Base-by-base conservation (phyloP, 2,329 filamentous ascomycete genomes). In the Fusarium keratoplasticum region DNA sequence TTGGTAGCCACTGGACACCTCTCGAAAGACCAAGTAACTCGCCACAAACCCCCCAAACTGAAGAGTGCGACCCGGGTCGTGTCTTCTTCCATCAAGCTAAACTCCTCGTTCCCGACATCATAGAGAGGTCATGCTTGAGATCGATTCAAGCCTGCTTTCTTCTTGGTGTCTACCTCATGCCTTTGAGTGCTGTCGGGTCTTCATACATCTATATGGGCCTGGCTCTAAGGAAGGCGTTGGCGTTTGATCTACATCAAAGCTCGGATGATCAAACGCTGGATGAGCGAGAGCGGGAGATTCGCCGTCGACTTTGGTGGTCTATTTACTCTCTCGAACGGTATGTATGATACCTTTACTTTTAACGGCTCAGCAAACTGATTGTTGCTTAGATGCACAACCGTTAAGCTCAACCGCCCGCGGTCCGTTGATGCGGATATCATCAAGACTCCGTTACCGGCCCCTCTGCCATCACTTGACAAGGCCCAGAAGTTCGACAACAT, bases 141-240 rank as follows among this genome's bases (percentile, higher is more conserved):
- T 81, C 81, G 2, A 78, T 83, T 0, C 82, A 83, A 42, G 81
- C 80, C 0, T 72, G 77, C 0, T 83, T 80, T 18, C 61, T 83
- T 2, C 36, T 83, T 6, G 81, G 81, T 1, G 81, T 83, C 7
- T 83, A 83, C 47, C 67, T 82, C 3, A 75, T 83, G 74, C 82
- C 82, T 1, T 72, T 78, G 13, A 81, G 75, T 58, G 80, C 82
- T 0, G 78, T 82, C 52, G 80, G 80, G 8, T 80, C 81, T 4
- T 82, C 81, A 0, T 80, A 81, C 29, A 67, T 81, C 10, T 81
- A 81, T 47, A 78, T 81, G 72, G 79, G 80, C 1, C 29, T 81
- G 7, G 79, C 78, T 2, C 54, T 81, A 13, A 66, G 79, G 6
- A 81, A 81, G 31, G 79, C 79, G 0, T 33, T 81, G 31, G 77